These are phyloP conservation scores for Aureobasidium sp. DNA, from an alignment of 2,329 filamentous ascomycete species.

Conservation along the genomic window DNA sequence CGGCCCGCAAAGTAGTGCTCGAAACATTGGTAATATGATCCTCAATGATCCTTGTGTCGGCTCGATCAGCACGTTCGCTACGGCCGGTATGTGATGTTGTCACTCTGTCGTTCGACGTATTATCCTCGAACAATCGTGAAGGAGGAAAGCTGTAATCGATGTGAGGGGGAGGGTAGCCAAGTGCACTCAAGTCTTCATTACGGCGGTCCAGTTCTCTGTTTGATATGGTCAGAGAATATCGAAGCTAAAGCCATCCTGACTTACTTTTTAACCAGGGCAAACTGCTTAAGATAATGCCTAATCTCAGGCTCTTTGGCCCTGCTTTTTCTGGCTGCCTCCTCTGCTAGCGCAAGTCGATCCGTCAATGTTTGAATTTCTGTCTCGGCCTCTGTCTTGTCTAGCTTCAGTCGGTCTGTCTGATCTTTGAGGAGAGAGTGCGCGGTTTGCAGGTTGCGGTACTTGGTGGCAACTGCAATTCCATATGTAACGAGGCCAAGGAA, in stretches of 20 bases:
- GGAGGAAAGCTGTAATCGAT: background rate
- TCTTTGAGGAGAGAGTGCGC: constrained; percentile 22
- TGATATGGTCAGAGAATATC: constrained; percentile 13
- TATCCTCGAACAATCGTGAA: background rate
- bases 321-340: constrained; percentile 23
- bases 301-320: constrained; percentile 30
- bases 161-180: background rate
- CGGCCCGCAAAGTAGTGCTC: constrained; percentile 5
- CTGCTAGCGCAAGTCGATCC: constrained; percentile 20
- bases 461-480: constrained; percentile 22
- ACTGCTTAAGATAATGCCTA: constrained; percentile 31
- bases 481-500: constrained; percentile 35
- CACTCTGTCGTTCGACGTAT: background rate
- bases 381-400: constrained; percentile 24
- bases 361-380: constrained; percentile 20
- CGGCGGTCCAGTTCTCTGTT: constrained; percentile 5
- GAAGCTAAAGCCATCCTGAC: background rate
- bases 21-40: background rate
- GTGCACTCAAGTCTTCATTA: background rate
- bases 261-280: constrained; percentile 29
- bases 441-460: constrained; percentile 13
- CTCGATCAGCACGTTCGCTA: background rate
- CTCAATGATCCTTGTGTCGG: background rate
- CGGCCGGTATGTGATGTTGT: background rate
- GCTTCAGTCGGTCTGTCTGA: constrained; percentile 21